Conservation (phyloP, 345 rosid species). For the Gynandropsis gynandra region DNA sequence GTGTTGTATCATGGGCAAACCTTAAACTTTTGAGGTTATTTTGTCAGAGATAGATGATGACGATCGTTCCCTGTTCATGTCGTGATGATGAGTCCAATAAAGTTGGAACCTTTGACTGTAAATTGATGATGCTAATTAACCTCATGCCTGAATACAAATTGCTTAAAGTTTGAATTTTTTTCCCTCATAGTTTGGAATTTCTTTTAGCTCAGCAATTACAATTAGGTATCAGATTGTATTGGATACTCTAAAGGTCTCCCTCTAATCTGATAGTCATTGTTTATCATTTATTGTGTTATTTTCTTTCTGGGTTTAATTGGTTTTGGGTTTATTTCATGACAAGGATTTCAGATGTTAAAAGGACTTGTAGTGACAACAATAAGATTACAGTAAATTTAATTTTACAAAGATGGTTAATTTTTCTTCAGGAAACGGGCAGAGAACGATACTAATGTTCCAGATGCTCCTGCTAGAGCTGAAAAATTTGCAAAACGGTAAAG, state of each 20-base stretch:
- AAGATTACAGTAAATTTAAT: not conserved
- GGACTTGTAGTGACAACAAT: not conserved
- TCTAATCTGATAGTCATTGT: not conserved
- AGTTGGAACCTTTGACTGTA: not conserved
- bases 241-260: no score
- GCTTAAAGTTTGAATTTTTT: no score
- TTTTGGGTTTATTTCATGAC: conserved; percentile 1
- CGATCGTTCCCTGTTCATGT: no score
- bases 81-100: not conserved
- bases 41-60: no score
- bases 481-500: conserved; percentile 74
- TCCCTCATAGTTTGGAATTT: no score
- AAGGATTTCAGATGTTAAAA: not conserved
- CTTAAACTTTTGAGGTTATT: no score
- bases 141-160: not conserved
- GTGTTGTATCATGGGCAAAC: no score
- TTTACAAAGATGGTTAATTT: conserved; percentile 12
- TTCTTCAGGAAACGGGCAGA: conserved; percentile 83
- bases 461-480: conserved; percentile 67
- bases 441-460: conserved; percentile 60
- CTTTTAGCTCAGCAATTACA: no score
- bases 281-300: conserved; percentile 10
- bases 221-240: no score
- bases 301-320: not conserved
- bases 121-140: not conserved